Percentiles rank a stretch among this genome's conserved stretches.
These are phyloP conservation scores for Macroventuria anomochaeta DNA, from an alignment of 2,329 filamentous ascomycete species.

Conservation along the genomic window DNA sequence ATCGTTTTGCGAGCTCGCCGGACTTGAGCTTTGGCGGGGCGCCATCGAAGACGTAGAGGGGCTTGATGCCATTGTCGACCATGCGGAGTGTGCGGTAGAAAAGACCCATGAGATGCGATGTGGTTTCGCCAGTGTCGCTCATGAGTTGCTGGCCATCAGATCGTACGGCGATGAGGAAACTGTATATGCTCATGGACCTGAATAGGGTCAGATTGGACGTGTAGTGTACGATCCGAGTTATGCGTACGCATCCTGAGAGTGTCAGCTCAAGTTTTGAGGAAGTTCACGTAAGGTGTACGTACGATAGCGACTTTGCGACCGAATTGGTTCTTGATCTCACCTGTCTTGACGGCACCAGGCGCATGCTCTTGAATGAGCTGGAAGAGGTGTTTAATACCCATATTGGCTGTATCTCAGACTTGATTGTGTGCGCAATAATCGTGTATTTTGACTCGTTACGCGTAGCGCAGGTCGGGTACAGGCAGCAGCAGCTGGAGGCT, in stretches of 20 bases:
- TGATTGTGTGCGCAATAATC: background rate
- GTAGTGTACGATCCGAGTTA: background rate
- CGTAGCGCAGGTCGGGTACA: background rate
- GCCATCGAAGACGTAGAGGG: slow-evolving; percentile 96
- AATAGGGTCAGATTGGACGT: slow-evolving; percentile 19
- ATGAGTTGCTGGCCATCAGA: slow-evolving; percentile 96
- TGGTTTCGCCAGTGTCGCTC: slow-evolving; percentile 94
- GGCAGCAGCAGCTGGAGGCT: slow-evolving; percentile 11
- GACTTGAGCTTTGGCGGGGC: slow-evolving; percentile 97
- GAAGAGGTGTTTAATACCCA: slow-evolving; percentile 54
- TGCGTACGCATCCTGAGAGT: slow-evolving; percentile 55
- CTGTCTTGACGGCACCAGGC: slow-evolving; percentile 92
- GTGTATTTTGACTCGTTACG: background rate
- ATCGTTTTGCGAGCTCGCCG: slow-evolving; percentile 93
- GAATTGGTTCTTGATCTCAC: slow-evolving; percentile 99
- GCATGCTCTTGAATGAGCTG: slow-evolving; percentile 74
- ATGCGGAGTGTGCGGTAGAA: slow-evolving; percentile 99
- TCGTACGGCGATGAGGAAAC: slow-evolving; percentile 95
- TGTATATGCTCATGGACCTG: slow-evolving; percentile 98
- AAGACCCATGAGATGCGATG: slow-evolving; percentile 98
- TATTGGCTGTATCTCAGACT: slow-evolving; percentile 20
- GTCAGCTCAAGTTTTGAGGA: slow-evolving; percentile 24
- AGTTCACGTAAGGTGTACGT: slow-evolving; percentile 46
- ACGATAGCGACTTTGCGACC: slow-evolving; percentile 98
- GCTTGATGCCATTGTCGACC: slow-evolving; percentile 98